Conservation (phyloP, 306 rosid species). For the Quercus cerris region DNA sequence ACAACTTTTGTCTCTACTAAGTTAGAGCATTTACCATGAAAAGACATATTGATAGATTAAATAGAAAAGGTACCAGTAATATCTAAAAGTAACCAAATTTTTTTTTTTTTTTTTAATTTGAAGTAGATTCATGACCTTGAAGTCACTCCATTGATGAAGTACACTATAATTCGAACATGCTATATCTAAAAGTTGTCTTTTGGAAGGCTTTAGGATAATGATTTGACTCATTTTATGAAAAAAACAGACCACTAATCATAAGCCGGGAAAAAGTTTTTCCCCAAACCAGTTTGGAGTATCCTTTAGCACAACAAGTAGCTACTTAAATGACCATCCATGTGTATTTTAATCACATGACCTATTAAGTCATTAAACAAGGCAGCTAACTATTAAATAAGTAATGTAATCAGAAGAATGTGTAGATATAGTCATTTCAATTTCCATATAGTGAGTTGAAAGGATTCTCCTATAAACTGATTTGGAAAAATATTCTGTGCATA, state of each 20-base stretch:
- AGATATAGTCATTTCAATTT: too few relatives aligned
- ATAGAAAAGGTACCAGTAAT: background rate
- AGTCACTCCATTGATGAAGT: background rate
- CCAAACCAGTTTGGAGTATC: too few relatives aligned
- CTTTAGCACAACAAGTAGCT: too few relatives aligned
- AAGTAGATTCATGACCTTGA: background rate
- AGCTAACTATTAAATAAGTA: too few relatives aligned
- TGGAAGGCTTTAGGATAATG: background rate
- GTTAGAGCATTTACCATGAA: background rate
- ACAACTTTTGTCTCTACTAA: background rate
- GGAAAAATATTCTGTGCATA: background rate
- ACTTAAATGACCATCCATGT: too few relatives aligned
- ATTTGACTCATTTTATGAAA: background rate
- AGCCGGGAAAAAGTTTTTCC: background rate
- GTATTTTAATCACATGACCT: too few relatives aligned
- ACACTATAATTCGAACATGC: background rate
- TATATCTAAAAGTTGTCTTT: too few relatives aligned
- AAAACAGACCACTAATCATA: constrained; percentile 7
- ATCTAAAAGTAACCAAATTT: background rate
- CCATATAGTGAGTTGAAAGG: too few relatives aligned
- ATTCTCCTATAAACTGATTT: too few relatives aligned
- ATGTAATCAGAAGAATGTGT: too few relatives aligned
- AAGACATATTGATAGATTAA: background rate
- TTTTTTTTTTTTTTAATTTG: background rate
- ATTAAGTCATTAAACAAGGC: too few relatives aligned